Conservation (phyloP, 2,329 filamentous ascomycete species). For the Stachybotrys chlorohalonatus region DNA sequence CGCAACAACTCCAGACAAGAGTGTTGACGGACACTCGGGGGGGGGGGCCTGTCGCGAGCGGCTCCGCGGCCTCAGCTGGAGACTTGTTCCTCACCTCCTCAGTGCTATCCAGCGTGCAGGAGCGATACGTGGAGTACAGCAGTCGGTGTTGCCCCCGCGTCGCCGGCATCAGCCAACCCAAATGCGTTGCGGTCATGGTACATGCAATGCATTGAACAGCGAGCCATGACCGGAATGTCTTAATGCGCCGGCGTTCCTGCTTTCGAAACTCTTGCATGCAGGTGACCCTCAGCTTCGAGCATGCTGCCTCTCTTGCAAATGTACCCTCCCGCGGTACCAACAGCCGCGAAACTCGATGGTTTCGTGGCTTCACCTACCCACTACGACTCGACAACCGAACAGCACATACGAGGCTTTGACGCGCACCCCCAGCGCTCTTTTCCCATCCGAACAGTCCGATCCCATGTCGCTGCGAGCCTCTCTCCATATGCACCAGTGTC, state of each 20-base stretch:
- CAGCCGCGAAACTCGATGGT: neutral
- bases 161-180: conserved; percentile 15
- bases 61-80: neutral
- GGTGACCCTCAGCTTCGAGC: conserved; percentile 15
- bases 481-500: conserved; percentile 19
- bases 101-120: neutral
- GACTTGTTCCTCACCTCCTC: neutral
- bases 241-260: conserved; percentile 10
- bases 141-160: neutral
- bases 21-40: neutral
- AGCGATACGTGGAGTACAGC: neutral
- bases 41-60: neutral
- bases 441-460: conserved; percentile 22
- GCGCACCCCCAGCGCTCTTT: conserved; percentile 16
- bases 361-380: neutral
- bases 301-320: conserved; percentile 45
- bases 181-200: conserved; percentile 26
- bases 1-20: neutral
- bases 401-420: neutral
- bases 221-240: conserved; percentile 29
- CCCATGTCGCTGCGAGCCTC: conserved; percentile 8
- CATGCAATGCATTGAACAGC: conserved; percentile 32
- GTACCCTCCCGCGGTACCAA: conserved; percentile 40
- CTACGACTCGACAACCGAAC: neutral
- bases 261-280: neutral